These are phyloP conservation scores for Metschnikowia hibisci DNA, from an alignment of 805 yeast genomes.

Conservation along the genomic window DNA sequence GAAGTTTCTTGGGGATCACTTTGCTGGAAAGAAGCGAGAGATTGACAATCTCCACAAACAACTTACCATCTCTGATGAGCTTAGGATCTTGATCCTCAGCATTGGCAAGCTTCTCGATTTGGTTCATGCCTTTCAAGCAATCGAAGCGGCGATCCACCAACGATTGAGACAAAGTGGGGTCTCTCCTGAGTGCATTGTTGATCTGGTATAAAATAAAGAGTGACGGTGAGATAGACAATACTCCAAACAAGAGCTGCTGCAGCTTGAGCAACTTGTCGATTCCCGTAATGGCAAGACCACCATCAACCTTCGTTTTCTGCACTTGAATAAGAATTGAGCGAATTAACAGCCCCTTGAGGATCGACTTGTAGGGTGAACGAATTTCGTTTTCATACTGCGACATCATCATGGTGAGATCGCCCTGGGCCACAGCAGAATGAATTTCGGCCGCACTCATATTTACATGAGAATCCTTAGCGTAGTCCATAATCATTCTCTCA, in stretches of 20 bases:
- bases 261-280: conserved; percentile 85
- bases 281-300: conserved; percentile 83
- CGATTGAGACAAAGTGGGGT: conserved; percentile 29
- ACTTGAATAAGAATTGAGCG: conserved; percentile 81
- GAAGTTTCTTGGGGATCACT: conserved; percentile 48
- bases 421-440: conserved; percentile 52
- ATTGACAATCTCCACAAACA: conserved; percentile 63
- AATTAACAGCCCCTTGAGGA: conserved; percentile 66
- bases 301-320: conserved; percentile 96
- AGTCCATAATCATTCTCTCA: conserved; percentile 84
- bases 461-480: conserved; percentile 37
- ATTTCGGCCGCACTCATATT: conserved; percentile 27
- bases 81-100: conserved; percentile 13
- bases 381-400: conserved; percentile 75
- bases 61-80: conserved; percentile 41
- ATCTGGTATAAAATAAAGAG: conserved; percentile 52
- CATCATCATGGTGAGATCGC: conserved; percentile 79
- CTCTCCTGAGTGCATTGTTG: conserved; percentile 27
- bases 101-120: conserved; percentile 51
- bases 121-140: conserved; percentile 47
- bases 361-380: conserved; percentile 59
- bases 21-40: conserved; percentile 47
- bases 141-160: conserved; percentile 28
- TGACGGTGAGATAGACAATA: conserved; percentile 86
- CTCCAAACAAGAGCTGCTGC: conserved; percentile 91